Evolutionary conservation across 768 basidiomycete genomes (phyloP).

Genomic region (Boletus reticuloceps): DNA sequence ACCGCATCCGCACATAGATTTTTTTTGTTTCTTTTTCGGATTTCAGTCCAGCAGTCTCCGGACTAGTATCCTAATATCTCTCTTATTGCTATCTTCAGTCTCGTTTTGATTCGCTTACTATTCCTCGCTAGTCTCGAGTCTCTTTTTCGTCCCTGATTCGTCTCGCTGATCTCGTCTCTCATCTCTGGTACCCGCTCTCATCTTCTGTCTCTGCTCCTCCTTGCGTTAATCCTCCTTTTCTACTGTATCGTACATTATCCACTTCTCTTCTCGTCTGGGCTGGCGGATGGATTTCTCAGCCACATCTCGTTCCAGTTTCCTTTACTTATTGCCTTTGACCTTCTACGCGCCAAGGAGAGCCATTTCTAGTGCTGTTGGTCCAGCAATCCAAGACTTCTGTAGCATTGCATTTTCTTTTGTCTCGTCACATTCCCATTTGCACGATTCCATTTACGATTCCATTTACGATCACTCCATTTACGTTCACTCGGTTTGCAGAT

Average conservation of each 20-base stretch:
- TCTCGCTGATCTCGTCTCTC: conserved; percentile 13
- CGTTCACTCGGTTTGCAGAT: conserved; percentile 22
- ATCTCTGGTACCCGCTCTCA: conserved; percentile 11
- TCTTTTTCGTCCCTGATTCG: conserved; percentile 3
- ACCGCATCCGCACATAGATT: conserved; percentile 21
- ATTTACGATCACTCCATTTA: conserved; percentile 12
- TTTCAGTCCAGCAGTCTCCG: conserved; percentile 26
- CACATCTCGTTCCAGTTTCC: conserved; percentile 19
- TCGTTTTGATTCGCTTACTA: conserved; percentile 20
- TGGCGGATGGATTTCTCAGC: conserved; percentile 34
- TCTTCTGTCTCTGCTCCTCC: conserved; percentile 28
- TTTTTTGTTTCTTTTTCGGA: conserved; percentile 16
- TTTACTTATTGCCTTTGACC: conserved; percentile 37
- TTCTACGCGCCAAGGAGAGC: conserved; percentile 36
- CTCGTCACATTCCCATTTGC: conserved; percentile 10
- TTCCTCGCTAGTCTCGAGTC: conserved; percentile 18
- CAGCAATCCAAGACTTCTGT: conserved; percentile 30
- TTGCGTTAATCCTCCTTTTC: conserved; percentile 29
- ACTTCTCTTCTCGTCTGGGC: conserved; percentile 25
- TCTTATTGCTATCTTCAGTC: conserved; percentile 35
- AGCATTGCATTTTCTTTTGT: conserved; percentile 32
- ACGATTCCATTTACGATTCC: conserved; percentile 13
- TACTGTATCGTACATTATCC: conserved; percentile 31
- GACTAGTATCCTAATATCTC: conserved; percentile 33
- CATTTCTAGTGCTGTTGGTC: conserved; percentile 28